Conservation (phyloP, 1,139 yeast species). For the Diutina rugosa region DNA sequence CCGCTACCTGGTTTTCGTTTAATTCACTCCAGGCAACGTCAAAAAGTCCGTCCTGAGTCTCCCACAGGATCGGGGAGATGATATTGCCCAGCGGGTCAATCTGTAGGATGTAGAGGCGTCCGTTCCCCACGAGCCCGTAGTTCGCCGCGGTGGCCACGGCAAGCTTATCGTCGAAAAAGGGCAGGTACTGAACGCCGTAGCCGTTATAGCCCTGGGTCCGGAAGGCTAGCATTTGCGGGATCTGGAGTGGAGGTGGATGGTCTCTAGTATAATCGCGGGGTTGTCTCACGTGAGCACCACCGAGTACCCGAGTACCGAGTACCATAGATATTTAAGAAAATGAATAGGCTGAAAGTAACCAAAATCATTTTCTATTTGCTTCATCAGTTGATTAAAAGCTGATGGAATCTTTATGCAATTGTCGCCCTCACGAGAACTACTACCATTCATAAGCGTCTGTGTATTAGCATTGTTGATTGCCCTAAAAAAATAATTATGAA, state of each 20-base stretch:
- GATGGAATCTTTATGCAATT: too few relatives aligned
- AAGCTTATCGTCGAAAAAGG: constrained; percentile 76
- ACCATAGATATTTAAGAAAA: too few relatives aligned
- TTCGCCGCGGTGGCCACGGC: constrained; percentile 90
- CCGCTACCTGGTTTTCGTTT: constrained; percentile 75
- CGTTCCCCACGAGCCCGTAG: constrained; percentile 91
- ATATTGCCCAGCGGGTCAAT: constrained; percentile 57
- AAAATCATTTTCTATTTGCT: too few relatives aligned
- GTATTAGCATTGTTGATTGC: too few relatives aligned
- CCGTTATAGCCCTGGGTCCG: constrained; percentile 80
- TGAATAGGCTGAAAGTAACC: too few relatives aligned
- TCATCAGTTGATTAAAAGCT: too few relatives aligned
- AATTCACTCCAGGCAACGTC: constrained; percentile 84
- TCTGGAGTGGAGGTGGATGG: neutral
- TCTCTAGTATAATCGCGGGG: neutral
- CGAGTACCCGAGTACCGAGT: too few relatives aligned
- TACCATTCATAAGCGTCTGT: too few relatives aligned
- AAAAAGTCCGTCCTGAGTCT: constrained; percentile 88
- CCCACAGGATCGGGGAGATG: constrained; percentile 46
- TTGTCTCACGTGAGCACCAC: neutral
- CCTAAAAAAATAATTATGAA: too few relatives aligned
- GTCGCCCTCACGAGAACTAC: too few relatives aligned
- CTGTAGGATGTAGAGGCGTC: constrained; percentile 57
- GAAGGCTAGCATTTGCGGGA: constrained; percentile 46
- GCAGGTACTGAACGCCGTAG: constrained; percentile 80